Conservation (phyloP, 371 early-diverging fungal species). For the Blastocladiella emersonii region DNA sequence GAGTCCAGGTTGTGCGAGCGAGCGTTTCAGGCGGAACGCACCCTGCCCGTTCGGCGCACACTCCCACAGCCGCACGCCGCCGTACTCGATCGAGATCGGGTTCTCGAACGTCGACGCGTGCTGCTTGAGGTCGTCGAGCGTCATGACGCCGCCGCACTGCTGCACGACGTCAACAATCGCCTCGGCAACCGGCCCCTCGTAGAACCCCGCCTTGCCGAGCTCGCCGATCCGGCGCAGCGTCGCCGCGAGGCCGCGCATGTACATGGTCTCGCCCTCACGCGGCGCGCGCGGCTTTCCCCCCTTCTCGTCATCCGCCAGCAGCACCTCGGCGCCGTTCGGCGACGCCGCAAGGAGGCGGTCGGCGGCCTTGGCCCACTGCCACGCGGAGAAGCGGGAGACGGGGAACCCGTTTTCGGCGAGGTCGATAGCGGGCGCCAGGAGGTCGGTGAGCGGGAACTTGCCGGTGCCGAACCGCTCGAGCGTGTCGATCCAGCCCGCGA, state of each 20-base stretch:
- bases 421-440: conserved; percentile 53
- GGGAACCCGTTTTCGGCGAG: conserved; percentile 54
- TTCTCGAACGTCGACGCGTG: conserved; percentile 42
- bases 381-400: conserved; percentile 18
- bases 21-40: background rate
- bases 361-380: conserved; percentile 43
- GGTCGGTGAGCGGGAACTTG: conserved; percentile 35
- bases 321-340: conserved; percentile 33
- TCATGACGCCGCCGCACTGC: conserved; percentile 54
- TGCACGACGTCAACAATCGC: conserved; percentile 48
- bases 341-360: conserved; percentile 25
- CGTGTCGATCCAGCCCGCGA: conserved; percentile 60
- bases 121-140: conserved; percentile 48
- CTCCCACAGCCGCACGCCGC: conserved; percentile 48
- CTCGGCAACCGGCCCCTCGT: conserved; percentile 58
- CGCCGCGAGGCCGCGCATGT: conserved; percentile 39
- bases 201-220: conserved; percentile 60
- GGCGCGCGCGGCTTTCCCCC: conserved; percentile 40
- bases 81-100: conserved; percentile 53
- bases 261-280: conserved; percentile 47
- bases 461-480: conserved; percentile 56
- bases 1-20: too few species aligned
- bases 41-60: conserved; percentile 72
- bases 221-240: conserved; percentile 45
- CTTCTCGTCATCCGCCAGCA: conserved; percentile 15